Conservation (phyloP, 2,329 filamentous ascomycete genomes). For the Stromatinia cepivora region DNA sequence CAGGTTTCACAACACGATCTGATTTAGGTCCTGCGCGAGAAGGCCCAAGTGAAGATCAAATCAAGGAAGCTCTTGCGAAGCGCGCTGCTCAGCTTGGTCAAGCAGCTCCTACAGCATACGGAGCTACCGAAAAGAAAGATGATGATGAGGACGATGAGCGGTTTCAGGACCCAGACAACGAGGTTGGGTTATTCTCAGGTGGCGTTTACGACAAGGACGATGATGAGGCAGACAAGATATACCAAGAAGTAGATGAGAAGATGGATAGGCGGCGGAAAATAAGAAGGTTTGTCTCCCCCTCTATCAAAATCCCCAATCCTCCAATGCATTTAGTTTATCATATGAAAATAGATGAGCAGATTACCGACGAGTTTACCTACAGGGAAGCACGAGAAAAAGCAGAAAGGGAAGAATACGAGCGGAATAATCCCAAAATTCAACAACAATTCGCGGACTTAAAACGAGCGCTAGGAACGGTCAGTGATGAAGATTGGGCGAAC, state of each 20-base stretch:
- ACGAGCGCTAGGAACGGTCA: slow-evolving; percentile 80
- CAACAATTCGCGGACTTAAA: slow-evolving; percentile 97
- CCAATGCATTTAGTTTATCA: slow-evolving; percentile 65
- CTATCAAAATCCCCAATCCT: slow-evolving; percentile 35
- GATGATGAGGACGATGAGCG: slow-evolving; percentile 76
- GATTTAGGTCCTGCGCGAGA: slow-evolving; percentile 94
- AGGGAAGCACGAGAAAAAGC: slow-evolving; percentile 93
- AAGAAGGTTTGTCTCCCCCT: slow-evolving; percentile 70
- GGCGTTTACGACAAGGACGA: slow-evolving; percentile 97
- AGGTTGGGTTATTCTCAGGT: slow-evolving; percentile 91
- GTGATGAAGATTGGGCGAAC: slow-evolving; percentile 95
- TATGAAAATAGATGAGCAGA: slow-evolving; percentile 67
- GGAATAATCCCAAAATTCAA: slow-evolving; percentile 96
- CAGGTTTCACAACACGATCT: slow-evolving; percentile 95
- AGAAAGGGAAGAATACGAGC: slow-evolving; percentile 93
- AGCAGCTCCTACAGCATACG: slow-evolving; percentile 71
- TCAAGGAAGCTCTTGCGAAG: slow-evolving; percentile 95
- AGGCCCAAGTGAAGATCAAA: slow-evolving; percentile 95
- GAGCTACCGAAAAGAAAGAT: slow-evolving; percentile 54
- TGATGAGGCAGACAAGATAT: slow-evolving; percentile 95
- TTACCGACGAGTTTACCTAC: slow-evolving; percentile 69
- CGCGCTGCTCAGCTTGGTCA: slow-evolving; percentile 79
- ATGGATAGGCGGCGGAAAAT: slow-evolving; percentile 88
- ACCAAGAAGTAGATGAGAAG: slow-evolving; percentile 92
- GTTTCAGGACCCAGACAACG: slow-evolving; percentile 95